phyloP scores from a whole-genome alignment of 805 yeast species.

The Candida andamanensis region DNA sequence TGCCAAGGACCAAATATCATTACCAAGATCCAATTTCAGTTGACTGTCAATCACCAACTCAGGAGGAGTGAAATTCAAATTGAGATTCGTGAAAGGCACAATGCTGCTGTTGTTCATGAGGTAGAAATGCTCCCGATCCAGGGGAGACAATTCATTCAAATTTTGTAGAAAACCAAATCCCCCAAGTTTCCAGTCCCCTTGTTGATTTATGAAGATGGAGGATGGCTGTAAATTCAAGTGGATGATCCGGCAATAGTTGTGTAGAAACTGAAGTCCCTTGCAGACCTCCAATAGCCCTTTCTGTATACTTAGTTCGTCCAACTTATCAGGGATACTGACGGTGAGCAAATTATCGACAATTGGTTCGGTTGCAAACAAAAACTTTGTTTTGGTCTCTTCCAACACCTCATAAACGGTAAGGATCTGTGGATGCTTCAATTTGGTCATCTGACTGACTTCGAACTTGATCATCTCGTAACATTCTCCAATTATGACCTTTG shows the following conservation, averaged over 20 bases:
- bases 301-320: slow-evolving; percentile 69
- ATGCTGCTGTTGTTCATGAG: slow-evolving; percentile 72
- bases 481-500: slow-evolving; percentile 54
- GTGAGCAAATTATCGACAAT: slow-evolving; percentile 54
- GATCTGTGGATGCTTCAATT: slow-evolving; percentile 85
- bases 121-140: slow-evolving; percentile 51
- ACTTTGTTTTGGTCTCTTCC: slow-evolving; percentile 76
- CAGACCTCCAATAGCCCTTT: slow-evolving; percentile 79
- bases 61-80: slow-evolving; percentile 78
- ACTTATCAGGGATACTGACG: slow-evolving; percentile 18
- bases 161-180: slow-evolving; percentile 56
- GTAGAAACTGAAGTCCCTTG: slow-evolving; percentile 78
- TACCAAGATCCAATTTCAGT: slow-evolving; percentile 48
- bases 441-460: slow-evolving; percentile 70
- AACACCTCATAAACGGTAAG: slow-evolving; percentile 80
- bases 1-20: slow-evolving; percentile 85
- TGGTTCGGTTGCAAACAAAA: slow-evolving; percentile 81
- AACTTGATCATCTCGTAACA: slow-evolving; percentile 57
- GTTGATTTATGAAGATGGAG: slow-evolving; percentile 69
- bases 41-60: slow-evolving; percentile 66
- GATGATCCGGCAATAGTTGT: slow-evolving; percentile 65
- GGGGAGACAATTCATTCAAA: slow-evolving; percentile 44
- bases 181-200: slow-evolving; percentile 90
- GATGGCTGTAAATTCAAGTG: slow-evolving; percentile 78
- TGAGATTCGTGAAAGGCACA: slow-evolving; percentile 71